Evolutionary conservation across 768 basidiomycete genomes (phyloP), one percentile per base, ranked within the genome.

Genomic region (Tylopilus subfusipes): DNA sequence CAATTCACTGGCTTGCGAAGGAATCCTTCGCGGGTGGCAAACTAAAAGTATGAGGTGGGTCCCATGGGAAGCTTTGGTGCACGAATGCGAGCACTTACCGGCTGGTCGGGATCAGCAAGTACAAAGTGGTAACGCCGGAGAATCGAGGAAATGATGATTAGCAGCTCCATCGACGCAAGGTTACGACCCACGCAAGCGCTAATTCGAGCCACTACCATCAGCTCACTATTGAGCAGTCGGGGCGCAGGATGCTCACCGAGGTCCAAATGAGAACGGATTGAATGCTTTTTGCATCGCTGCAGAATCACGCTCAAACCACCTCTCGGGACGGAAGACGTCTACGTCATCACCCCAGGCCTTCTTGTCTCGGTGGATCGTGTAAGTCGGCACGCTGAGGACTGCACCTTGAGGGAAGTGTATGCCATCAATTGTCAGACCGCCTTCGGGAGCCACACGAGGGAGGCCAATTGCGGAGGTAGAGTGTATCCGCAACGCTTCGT

Each of bases 141-240:
- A 59, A 94, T 80, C 3, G 89, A 89, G n/a, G 88, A 81, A 42
- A 92, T 71, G 63, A 96, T 93, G 50, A 93, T 78, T 63, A 84
- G 76, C 21, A 95, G 67, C 66, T 94, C 90, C 75, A 94, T 75
- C 57, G 76, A 81, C 3, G 92, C 92, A 39, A 92, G 73, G 65
- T 94, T 93, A 42, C 85, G 79, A 10, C 92, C 92, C 19, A 95
- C 89, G 66, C 93, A 95, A 16, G 83, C 87, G 44, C 91, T 88
- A 34, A 54, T 36, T 16, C 9, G 9, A 33, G 33, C 39, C 16
- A 25, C 33, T 53, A 42, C 52, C 34, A 48, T 55, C 45, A 52
- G 42, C 44, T 57, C 53, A 31, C 43, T 13, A 25, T 49, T 14
- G 12, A 11, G 4, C 2, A n/a, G 24, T 14, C 11, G 29, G 38